Evolutionary conservation across 1,284 basidiomycete genomes (phyloP).

Genomic region (Polyporus tsugae): DNA sequence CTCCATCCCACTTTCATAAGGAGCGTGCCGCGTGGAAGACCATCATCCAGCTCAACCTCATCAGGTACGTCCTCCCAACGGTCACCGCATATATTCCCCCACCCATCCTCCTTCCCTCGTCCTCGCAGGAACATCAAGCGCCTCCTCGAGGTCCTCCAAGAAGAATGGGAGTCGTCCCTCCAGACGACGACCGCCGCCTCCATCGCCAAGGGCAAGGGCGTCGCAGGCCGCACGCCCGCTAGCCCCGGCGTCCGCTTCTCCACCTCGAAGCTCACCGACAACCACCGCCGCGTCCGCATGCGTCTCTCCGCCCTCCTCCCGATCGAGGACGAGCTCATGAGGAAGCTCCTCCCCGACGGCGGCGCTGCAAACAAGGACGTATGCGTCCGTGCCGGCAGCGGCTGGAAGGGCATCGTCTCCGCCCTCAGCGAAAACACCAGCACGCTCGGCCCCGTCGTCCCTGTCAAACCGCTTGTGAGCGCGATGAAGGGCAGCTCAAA

Average conservation of each 20-base stretch:
- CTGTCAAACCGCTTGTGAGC: conserved; percentile 24
- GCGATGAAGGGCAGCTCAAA: conserved; percentile 24
- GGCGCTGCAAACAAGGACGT: conserved; percentile 47
- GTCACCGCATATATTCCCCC: neutral
- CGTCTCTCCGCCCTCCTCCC: conserved; percentile 68
- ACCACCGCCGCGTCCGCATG: conserved; percentile 55
- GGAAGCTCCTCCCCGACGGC: conserved; percentile 49
- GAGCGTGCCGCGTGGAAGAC: conserved; percentile 68
- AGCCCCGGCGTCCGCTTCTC: conserved; percentile 34
- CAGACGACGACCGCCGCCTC: conserved; percentile 31
- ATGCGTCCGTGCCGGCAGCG: conserved; percentile 63
- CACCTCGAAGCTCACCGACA: conserved; percentile 41
- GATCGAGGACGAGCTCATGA: conserved; percentile 60
- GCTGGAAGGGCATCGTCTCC: conserved; percentile 57
- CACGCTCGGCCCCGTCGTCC: conserved; percentile 17
- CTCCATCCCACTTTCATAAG: conserved; percentile 63
- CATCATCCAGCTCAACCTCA: conserved; percentile 74
- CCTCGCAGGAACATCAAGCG: conserved; percentile 57
- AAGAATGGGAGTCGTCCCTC: conserved; percentile 53
- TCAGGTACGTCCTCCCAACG: conserved; percentile 50
- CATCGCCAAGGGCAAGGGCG: conserved; percentile 35
- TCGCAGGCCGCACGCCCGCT: conserved; percentile 31
- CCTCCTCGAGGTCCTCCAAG: conserved; percentile 57
- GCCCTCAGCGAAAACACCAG: conserved; percentile 32
- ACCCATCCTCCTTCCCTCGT: neutral